Conservation (phyloP, 768 basidiomycete genomes). For the Macrolepiota dolichaula region DNA sequence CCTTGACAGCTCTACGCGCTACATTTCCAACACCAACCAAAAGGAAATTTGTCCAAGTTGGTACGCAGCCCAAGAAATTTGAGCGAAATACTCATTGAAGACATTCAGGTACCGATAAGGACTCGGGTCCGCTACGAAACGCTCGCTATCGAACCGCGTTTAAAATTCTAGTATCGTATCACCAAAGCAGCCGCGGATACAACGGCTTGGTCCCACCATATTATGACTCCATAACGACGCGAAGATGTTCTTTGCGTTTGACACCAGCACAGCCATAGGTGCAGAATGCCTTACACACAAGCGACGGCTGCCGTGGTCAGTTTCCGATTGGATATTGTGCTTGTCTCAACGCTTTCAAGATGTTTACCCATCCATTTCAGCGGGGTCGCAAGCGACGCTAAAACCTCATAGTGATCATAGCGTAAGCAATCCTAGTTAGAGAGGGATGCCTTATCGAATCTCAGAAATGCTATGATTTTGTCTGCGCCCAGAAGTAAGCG, state of each 20-base stretch:
- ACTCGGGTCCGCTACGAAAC: not conserved
- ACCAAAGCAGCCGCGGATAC: not conserved
- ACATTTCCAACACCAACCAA: not conserved
- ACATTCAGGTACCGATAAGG: not conserved
- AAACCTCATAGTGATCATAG: no score
- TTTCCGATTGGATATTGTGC: no score
- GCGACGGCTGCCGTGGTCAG: not conserved
- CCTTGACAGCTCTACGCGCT: not conserved
- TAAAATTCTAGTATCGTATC: not conserved
- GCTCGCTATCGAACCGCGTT: not conserved
- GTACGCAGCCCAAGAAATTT: not conserved
- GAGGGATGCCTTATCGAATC: no score
- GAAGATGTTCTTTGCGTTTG: not conserved
- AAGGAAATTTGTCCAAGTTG: not conserved
- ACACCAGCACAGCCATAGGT: not conserved
- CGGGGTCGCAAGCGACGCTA: no score
- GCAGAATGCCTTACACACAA: not conserved
- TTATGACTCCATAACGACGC: not conserved
- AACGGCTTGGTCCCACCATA: not conserved
- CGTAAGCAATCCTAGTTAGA: no score
- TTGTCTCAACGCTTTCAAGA: no score
- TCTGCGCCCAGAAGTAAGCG: no score
- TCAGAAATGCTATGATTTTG: no score
- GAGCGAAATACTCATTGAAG: not conserved
- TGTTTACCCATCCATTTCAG: no score